These are phyloP conservation scores for Ustilago loliicola DNA, from an alignment of 1,284 basidiomycete genomes.

Conservation along the genomic window DNA sequence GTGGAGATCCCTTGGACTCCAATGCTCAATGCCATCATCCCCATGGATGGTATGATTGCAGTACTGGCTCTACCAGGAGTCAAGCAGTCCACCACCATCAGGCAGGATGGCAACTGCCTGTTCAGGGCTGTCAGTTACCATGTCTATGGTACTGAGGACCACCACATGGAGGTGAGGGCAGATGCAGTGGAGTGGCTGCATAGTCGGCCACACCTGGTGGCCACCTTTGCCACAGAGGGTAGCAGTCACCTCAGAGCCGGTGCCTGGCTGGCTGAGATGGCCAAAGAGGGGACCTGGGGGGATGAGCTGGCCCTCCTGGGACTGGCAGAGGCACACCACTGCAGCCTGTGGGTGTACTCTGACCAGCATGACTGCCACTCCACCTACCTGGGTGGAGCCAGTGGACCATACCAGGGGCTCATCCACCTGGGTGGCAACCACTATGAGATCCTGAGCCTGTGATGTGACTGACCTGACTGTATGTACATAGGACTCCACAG, in stretches of 20 bases:
- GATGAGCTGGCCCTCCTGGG: constrained; percentile 2
- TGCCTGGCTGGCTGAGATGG: neutral
- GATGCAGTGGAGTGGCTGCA: neutral
- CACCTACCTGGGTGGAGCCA: neutral
- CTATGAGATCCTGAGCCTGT: neutral
- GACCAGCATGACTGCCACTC: neutral
- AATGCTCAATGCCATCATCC: neutral
- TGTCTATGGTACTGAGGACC: neutral
- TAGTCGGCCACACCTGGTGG: neutral
- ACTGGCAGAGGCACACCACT: neutral
- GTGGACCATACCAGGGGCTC: neutral
- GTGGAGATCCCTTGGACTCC: neutral
- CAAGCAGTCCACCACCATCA: neutral
- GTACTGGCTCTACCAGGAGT: neutral
- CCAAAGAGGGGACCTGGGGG: neutral
- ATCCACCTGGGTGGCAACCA: neutral
- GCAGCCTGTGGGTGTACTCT: constrained; percentile 1
- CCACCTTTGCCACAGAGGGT: neutral
- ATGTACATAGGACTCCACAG: constrained; percentile 4
- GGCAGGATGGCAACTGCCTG: neutral
- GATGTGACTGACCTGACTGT: neutral
- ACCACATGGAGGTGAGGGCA: neutral
- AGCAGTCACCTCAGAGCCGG: neutral
- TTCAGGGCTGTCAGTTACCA: neutral
- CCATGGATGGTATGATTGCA: neutral